Percentiles rank a stretch among this genome's conserved stretches.
phyloP scores from a whole-genome alignment of 192 early-diverging fungal species.

The Polychytrium aggregatum region DNA sequence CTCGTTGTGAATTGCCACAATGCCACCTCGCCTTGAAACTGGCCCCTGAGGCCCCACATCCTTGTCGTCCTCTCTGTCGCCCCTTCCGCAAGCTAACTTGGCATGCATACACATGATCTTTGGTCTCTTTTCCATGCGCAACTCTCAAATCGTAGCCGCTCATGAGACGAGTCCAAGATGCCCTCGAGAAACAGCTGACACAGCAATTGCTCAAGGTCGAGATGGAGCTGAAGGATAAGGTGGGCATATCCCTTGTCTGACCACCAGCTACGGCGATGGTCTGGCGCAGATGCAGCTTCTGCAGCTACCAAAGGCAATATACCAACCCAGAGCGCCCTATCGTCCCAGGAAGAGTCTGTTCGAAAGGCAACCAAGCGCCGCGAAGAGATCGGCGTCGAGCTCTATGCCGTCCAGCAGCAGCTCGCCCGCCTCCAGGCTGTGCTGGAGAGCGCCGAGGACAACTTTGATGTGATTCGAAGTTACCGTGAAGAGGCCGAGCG shows the following conservation, averaged over 20 bases:
- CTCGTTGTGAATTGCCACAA: not conserved
- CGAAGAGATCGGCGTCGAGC: slow-evolving; percentile 45
- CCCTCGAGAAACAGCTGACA: slow-evolving; percentile 37
- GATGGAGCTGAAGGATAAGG: slow-evolving; percentile 43
- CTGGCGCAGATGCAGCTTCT: no score
- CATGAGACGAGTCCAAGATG: slow-evolving; percentile 46
- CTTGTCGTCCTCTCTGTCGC: not conserved
- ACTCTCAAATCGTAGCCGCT: slow-evolving; percentile 27
- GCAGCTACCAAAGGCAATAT: not conserved
- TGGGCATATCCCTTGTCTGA: slow-evolving; percentile 2
- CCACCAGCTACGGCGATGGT: no score
- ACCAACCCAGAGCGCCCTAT: not conserved
- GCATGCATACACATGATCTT: not conserved
- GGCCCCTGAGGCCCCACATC: not conserved
- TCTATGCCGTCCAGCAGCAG: slow-evolving; percentile 48
- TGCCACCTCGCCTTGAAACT: no score
- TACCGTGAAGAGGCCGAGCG: slow-evolving; percentile 42
- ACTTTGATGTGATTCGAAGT: slow-evolving; percentile 27
- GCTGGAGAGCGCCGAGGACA: slow-evolving; percentile 37
- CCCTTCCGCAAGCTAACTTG: not conserved
- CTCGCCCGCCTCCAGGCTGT: slow-evolving; percentile 39
- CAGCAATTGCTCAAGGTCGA: slow-evolving; percentile 24
- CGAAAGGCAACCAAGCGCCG: slow-evolving; percentile 24
- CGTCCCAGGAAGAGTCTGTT: slow-evolving; percentile 29
- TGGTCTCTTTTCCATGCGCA: not conserved